phyloP scores from a whole-genome alignment of 257 asterid species.

The Catharanthus roseus region DNA sequence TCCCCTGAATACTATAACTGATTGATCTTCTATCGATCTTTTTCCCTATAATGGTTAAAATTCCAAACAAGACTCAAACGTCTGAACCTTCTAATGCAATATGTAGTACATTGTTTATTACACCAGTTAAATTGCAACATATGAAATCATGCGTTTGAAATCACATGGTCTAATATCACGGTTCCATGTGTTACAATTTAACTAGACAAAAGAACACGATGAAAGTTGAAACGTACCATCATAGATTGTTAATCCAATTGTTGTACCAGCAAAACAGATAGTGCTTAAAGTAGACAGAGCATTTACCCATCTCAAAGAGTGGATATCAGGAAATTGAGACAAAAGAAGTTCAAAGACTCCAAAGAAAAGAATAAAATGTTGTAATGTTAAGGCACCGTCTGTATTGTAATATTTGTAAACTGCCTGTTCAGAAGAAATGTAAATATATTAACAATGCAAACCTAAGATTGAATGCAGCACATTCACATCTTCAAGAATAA shows the following conservation, averaged over 20 bases:
- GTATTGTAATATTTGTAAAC: slow-evolving; percentile 45
- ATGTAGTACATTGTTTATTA: no score
- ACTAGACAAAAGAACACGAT: background rate
- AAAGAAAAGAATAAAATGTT: slow-evolving; percentile 49
- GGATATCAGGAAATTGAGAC: slow-evolving; percentile 61
- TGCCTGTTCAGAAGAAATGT: slow-evolving; percentile 29
- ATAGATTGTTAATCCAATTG: slow-evolving; percentile 47
- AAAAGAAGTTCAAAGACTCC: slow-evolving; percentile 46
- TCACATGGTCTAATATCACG: no score
- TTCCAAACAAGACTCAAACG: background rate
- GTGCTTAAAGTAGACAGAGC: slow-evolving; percentile 55
- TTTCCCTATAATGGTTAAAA: slow-evolving; percentile 30
- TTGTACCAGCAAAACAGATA: slow-evolving; percentile 45
- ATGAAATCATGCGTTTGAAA: no score
- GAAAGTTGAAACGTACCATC: slow-evolving; percentile 23
- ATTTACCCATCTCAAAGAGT: slow-evolving; percentile 58
- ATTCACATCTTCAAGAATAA: no score
- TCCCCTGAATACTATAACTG: slow-evolving; percentile 35
- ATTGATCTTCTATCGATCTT: slow-evolving; percentile 32
- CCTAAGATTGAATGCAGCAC: background rate
- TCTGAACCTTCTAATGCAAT: background rate
- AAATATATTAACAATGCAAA: background rate
- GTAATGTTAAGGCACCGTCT: slow-evolving; percentile 41
- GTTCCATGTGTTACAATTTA: no score
- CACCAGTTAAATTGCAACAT: no score